Base-by-base conservation (phyloP, 345 rosid species). In the Triadica sebifera region DNA sequence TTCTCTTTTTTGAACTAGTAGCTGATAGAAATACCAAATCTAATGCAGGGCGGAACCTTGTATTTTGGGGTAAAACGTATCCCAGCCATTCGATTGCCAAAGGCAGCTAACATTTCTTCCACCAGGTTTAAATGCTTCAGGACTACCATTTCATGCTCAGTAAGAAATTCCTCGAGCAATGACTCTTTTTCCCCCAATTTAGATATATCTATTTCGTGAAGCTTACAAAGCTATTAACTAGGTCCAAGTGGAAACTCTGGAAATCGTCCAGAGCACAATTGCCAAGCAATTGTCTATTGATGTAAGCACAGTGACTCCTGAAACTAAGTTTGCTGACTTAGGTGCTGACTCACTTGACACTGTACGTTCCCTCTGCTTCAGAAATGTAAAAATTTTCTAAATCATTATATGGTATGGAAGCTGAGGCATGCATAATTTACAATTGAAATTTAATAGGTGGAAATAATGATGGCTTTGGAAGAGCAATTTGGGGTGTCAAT, bases 321-420 rank as follows among this genome's bases (percentile, higher is more conserved):
- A 81, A 34, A 86, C 89, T 84, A 89, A 86, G 84, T 89, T 89
- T 56, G 83, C 84, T 17, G 93, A 89, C 74, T 60, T 89, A 85
- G 93, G 93, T 68, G 91, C 91, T 56, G 93, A 89, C 81, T 89
- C 93, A 25, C 91, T 89, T 17, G 89, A 89, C 85, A 87, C 85
- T 69, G 91, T 87, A 80, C 47, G 91, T 87, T 79, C 50, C 22
- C 17, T 37, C 3, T 25, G 57, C 39, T 52, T 19, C 5, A 34
- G 12, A 15, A 64, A 62, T 62, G 22, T 29, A 29, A 29, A n/a
- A 29, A 2, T 29, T 29, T 29, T 29, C 34, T 29, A 29, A 29
- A 29, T 8, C 8, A 62, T 39, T 47, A 25, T 22, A 46, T 25
- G 66, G 45, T 41, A 58, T 16, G 22, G 15, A 52, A 52, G 19